These are phyloP conservation scores for Tilletia horrida DNA, from an alignment of 1,284 basidiomycete genomes.

Conservation along the genomic window DNA sequence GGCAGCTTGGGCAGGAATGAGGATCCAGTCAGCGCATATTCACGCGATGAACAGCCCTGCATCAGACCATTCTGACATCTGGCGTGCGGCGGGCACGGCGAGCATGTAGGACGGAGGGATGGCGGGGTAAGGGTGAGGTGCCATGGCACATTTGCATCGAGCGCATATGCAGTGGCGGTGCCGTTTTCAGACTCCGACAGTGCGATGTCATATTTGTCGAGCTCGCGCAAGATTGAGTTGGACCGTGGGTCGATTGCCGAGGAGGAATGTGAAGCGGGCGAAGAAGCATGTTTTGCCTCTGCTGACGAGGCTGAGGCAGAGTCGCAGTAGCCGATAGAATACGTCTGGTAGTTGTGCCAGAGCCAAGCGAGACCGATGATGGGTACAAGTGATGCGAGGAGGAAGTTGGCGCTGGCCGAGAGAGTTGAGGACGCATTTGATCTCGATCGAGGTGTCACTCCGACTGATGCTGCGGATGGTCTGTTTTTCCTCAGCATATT, in stretches of 20 bases:
- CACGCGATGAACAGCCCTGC: not conserved
- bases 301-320: not conserved
- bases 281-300: not conserved
- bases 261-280: not conserved
- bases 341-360: not conserved
- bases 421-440: not conserved
- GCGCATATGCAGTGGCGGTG: not conserved
- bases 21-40: not conserved
- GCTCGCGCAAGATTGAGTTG: not conserved
- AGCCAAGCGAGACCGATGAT: not conserved
- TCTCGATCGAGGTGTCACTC: too few relatives aligned
- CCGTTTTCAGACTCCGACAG: not conserved
- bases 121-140: not conserved
- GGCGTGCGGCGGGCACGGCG: constrained; percentile 9
- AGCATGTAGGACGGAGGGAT: not conserved
- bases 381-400: not conserved
- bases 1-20: not conserved
- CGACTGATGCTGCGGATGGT: too few relatives aligned
- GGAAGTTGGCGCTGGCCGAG: not conserved
- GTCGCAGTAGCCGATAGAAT: not conserved
- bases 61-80: not conserved
- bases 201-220: not conserved
- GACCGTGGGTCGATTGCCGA: not conserved
- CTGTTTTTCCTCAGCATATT: too few relatives aligned
- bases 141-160: not conserved